These are phyloP conservation scores for Evernia prunastri DNA, from an alignment of 495 filamentous ascomycete genomes.

Conservation along the genomic window DNA sequence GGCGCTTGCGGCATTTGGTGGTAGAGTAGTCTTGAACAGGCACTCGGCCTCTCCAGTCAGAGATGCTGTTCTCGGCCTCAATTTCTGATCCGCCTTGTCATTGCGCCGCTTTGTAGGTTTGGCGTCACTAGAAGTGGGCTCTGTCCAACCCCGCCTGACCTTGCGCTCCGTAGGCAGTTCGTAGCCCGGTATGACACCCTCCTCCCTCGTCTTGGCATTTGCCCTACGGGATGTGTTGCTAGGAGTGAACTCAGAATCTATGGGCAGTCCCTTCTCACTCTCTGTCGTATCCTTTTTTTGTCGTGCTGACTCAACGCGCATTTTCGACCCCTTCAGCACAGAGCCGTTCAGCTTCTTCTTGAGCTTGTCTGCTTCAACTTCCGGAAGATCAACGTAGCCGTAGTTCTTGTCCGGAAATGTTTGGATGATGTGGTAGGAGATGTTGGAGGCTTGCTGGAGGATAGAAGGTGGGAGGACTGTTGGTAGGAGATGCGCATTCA, in stretches of 20 bases:
- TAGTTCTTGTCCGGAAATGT: constrained; percentile 85
- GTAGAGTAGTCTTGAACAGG: constrained; percentile 75
- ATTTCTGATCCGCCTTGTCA: constrained; percentile 47
- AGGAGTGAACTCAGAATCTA: not conserved
- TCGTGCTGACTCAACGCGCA: constrained; percentile 72
- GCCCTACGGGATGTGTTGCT: constrained; percentile 32
- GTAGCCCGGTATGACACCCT: constrained; percentile 58
- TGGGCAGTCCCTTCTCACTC: constrained; percentile 9
- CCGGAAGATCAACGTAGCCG: constrained; percentile 80
- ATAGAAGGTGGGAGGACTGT: constrained; percentile 51
- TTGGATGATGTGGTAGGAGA: constrained; percentile 76
- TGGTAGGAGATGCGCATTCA: constrained; percentile 63
- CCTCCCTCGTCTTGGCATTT: constrained; percentile 55
- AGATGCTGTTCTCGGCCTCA: constrained; percentile 56
- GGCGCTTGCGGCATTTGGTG: constrained; percentile 45
- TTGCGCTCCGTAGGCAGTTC: constrained; percentile 61
- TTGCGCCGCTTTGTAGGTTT: constrained; percentile 43
- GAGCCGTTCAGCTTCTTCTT: constrained; percentile 90
- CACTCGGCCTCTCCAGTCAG: constrained; percentile 73
- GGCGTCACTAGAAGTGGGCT: constrained; percentile 45
- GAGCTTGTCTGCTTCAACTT: constrained; percentile 75
- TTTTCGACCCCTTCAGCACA: constrained; percentile 76
- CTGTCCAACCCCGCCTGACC: constrained; percentile 89
- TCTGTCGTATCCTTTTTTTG: constrained; percentile 42
- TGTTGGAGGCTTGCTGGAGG: constrained; percentile 50